Percentiles rank a stretch among this genome's conserved stretches.
phyloP scores from a whole-genome alignment of 225 moss, liverwort and hornwort species.

The Physcomitrium patens region DNA sequence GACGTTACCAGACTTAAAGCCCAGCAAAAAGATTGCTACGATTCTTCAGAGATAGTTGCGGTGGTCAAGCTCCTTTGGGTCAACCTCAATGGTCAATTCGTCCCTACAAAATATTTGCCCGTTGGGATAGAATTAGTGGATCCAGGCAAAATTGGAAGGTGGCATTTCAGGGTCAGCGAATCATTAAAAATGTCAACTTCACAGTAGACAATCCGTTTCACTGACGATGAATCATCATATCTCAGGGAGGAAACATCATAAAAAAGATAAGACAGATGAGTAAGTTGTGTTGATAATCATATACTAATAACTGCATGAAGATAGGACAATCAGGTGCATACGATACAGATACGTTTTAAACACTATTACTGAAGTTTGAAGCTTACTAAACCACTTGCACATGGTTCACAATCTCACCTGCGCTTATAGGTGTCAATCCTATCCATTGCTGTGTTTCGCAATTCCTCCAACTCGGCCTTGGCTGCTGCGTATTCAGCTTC shows the following conservation, averaged over 20 bases:
- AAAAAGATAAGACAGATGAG: neutral
- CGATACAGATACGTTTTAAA: neutral
- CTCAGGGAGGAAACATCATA: neutral
- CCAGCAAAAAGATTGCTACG: neutral
- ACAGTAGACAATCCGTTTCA: neutral
- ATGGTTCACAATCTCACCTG: slow-evolving; percentile 45
- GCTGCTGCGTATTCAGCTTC: slow-evolving; percentile 81
- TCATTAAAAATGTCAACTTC: neutral
- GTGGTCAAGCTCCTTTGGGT: slow-evolving; percentile 78
- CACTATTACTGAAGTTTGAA: neutral
- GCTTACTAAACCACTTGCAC: neutral
- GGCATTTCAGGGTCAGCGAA: neutral
- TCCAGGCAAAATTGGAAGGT: neutral
- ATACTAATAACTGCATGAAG: neutral
- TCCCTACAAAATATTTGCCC: slow-evolving; percentile 59
- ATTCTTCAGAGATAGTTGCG: slow-evolving; percentile 75
- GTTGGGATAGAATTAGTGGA: neutral
- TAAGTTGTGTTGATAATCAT: neutral
- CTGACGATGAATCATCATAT: neutral
- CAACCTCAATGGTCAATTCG: slow-evolving; percentile 78
- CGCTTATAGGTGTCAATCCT: slow-evolving; percentile 93
- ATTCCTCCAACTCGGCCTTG: slow-evolving; percentile 81
- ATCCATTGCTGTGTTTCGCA: slow-evolving; percentile 68
- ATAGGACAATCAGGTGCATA: neutral
- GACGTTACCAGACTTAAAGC: slow-evolving; percentile 8